A percentile compares a stretch with the other conserved stretches of the same genome.
phyloP scores from a whole-genome alignment of 1,284 basidiomycete species.

The Leucoagaricus sp. region DNA sequence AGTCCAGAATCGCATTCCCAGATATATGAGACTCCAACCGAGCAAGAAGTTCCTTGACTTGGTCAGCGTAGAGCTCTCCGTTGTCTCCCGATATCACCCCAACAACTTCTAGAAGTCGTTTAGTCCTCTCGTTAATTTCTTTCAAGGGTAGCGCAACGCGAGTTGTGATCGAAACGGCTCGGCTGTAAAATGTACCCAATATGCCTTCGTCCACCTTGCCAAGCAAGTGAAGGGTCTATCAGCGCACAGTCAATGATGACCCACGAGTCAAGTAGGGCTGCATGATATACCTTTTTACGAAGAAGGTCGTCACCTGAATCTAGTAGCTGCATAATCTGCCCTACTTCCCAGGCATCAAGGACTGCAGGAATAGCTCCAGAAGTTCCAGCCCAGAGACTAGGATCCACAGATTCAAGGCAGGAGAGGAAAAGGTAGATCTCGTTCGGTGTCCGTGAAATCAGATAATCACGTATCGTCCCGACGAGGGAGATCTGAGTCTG shows the following conservation, averaged over 20 bases:
- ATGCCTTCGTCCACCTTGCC: conserved; percentile 54
- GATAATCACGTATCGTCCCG: conserved; percentile 51
- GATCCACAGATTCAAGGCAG: conserved; percentile 60
- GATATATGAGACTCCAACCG: conserved; percentile 38
- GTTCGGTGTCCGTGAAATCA: conserved; percentile 57
- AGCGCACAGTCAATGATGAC: background rate
- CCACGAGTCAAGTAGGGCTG: background rate
- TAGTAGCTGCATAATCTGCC: conserved; percentile 63
- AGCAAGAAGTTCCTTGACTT: conserved; percentile 47
- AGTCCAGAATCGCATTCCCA: conserved; percentile 49
- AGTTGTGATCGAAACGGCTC: conserved; percentile 42
- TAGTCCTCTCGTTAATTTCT: conserved; percentile 19
- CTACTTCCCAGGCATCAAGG: conserved; percentile 70
- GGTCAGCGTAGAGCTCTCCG: conserved; percentile 58
- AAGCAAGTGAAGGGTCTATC: conserved; percentile 15
- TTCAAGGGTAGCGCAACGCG: background rate
- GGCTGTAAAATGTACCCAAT: conserved; percentile 54
- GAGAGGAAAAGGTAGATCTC: conserved; percentile 65
- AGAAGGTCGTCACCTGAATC: conserved; percentile 60
- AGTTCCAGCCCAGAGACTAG: conserved; percentile 67
- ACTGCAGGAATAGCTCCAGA: conserved; percentile 46
- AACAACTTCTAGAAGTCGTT: conserved; percentile 57
- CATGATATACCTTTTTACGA: conserved; percentile 52
- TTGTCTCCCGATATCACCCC: conserved; percentile 50
- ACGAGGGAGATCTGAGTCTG: conserved; percentile 37